Evolutionary conservation across 169 alveolate genomes (phyloP).

Genomic region (Plasmodium vivax): DNA sequence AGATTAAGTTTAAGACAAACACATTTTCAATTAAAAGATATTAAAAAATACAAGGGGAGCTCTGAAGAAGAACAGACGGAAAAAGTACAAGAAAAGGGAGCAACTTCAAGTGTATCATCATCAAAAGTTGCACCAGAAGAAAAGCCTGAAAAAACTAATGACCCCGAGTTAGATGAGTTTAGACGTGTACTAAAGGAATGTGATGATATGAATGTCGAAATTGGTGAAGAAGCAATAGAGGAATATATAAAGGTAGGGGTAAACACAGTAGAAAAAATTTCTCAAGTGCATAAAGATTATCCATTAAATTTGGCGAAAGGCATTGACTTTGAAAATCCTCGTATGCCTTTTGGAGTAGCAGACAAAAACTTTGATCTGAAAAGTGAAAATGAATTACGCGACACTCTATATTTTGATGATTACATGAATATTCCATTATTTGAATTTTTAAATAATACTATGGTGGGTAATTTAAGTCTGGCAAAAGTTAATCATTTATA

Average conservation of each 20-base stretch:
- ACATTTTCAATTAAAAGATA: background rate
- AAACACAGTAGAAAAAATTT: background rate
- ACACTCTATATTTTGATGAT: constrained; percentile 12
- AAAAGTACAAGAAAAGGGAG: background rate
- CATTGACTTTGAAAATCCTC: background rate
- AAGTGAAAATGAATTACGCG: background rate
- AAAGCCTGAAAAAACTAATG: background rate
- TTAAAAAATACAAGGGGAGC: background rate
- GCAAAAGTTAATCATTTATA: background rate
- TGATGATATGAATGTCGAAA: background rate
- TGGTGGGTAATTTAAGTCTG: constrained; percentile 10
- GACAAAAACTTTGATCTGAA: background rate
- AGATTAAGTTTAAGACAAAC: background rate
- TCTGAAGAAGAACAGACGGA: background rate
- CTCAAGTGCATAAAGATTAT: background rate
- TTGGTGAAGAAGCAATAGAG: background rate
- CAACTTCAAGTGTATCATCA: background rate
- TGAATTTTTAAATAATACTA: background rate
- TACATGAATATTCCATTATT: background rate
- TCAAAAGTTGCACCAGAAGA: background rate
- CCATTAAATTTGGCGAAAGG: constrained; percentile 12
- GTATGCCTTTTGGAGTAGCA: constrained; percentile 12
- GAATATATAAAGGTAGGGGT: constrained; percentile 1
- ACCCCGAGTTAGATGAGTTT: background rate
- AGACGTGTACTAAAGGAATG: background rate